Conservation (phyloP, 2,329 filamentous ascomycete species). For the Clonostachys byssicola region DNA sequence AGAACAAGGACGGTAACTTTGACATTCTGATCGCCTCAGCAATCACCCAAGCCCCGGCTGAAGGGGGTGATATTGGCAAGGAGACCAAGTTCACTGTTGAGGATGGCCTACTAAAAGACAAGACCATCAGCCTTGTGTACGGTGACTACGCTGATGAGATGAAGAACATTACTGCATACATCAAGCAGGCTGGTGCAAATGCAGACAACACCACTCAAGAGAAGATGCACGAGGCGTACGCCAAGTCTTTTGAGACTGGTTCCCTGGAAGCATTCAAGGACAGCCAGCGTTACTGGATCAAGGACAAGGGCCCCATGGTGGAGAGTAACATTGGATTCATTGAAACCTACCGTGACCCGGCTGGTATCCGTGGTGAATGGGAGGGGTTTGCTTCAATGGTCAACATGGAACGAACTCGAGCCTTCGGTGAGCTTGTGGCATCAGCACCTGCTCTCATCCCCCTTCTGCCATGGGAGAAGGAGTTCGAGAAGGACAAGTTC, state of each 20-base stretch:
- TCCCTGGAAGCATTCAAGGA: conserved; percentile 77
- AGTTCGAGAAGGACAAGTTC: conserved; percentile 97
- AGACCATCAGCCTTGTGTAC: conserved; percentile 67
- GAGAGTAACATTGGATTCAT: conserved; percentile 83
- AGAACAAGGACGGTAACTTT: conserved; percentile 59
- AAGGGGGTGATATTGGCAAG: conserved; percentile 66
- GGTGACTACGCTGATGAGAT: conserved; percentile 73
- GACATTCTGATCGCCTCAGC: conserved; percentile 74
- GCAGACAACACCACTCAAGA: conserved; percentile 71
- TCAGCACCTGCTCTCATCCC: conserved; percentile 81
- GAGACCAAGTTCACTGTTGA: conserved; percentile 56
- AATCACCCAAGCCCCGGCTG: conserved; percentile 50
- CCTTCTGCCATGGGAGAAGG: conserved; percentile 79
- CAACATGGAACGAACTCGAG: conserved; percentile 84
- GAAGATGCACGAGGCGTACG: conserved; percentile 71
- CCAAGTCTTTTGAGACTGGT: conserved; percentile 69
- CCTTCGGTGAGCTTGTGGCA: conserved; percentile 81
- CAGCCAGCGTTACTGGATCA: conserved; percentile 76
- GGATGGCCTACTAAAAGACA: conserved; percentile 58
- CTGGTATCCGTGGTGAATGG: conserved; percentile 78
- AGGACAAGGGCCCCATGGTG: conserved; percentile 75
- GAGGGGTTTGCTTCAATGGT: conserved; percentile 82
- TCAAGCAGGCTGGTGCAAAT: conserved; percentile 64
- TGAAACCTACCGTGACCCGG: conserved; percentile 80
- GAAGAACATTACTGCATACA: conserved; percentile 61